Evolutionary conservation across 257 asterid genomes (phyloP), one percentile per base, ranked within the genome.

Genomic region (Rehmannia glutinosa): DNA sequence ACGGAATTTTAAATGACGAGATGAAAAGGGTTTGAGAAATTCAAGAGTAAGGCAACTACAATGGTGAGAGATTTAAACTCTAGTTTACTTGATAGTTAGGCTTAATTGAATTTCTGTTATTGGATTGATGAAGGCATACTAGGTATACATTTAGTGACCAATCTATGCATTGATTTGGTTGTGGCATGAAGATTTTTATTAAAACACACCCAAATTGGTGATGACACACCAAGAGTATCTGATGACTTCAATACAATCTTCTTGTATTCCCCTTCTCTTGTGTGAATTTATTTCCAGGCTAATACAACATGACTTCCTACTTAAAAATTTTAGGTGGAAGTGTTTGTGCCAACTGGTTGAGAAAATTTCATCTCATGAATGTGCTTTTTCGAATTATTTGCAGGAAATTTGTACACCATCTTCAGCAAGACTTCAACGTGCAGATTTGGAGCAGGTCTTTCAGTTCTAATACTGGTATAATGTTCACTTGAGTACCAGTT

Each of bases 381-480:
- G 66, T 78, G 51, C 53, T 62, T 39, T 6, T 13, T 51, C 43
- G 32, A 46, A 23, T 54, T 69, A 32, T 57, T 23, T 78, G 71
- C 87, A 92, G 98, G 78, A 83, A 52, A 74, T 54, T 59, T 47
- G 68, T 72, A 12, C 75, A 70, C 57, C 47, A 30, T 63, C 63
- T 69, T 70, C 82, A 73, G 64, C 73, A 76, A 33, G 79, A 65
- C 47, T 74, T 45, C 55, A 56, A 36, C 68, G 12, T 70, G 73
- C 86, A 73, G 60, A 73, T 72, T 3, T 74, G 82, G 90, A 80
- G 78, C 81, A 83, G 88, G 76, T 30, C 86, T 32, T 90, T 83
- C 82, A 81, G 97, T 73, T 85, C 97, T 16, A 86, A 56, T 17
- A 69, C 75, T 59, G 98, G 97, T 92, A 87, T 38, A 71, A 10